Base-by-base conservation (phyloP, 768 basidiomycete species). In the Mycena metata region DNA sequence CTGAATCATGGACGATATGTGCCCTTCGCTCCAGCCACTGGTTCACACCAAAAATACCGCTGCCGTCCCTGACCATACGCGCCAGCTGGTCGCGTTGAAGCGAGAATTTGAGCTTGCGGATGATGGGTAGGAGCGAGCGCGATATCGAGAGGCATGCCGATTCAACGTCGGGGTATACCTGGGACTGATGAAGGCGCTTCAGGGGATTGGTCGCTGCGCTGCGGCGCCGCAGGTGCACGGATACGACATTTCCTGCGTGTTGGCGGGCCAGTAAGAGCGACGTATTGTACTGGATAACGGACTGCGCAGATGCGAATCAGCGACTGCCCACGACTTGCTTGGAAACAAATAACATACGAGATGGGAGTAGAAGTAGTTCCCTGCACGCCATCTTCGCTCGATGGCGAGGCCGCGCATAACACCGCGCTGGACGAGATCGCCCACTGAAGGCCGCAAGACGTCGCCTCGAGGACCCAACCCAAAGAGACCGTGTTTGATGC, bases 91-190 rank as follows among this genome's bases (percentile, higher is more conserved):
- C 92, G 15, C 84, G 82, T 73, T 89, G 88, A 54, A 92, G 77
- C 43, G 86, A 88, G 91, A 91, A 93, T 76, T 92, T 93, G 67
- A 93, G 82, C 74, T 86, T 82, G 64, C 86, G 88, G 74, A 93
- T 83, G 24, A 86, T 81, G 16, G 92, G 90, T 5, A 92, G 78
- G 26, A 94, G 83, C 10, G 85, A 82, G 33, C 90, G 87, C 1
- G 90, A 89, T 55, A 93, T 79, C 21, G 78, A 81, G 6, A 83
- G 78, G 0, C 85, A 87, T 8, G 89, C 88, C 3, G 86, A 87
- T 70, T 91, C 90, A 39, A 89, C 79, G 73, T 91, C 90, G 0
- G 91, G 91, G 39, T 90, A 80, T 47, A 91, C 83, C 52, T 85
- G 88, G 0, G 83, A 80, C 42, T 79, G 79, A 75, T 86, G 81